phyloP scores from a whole-genome alignment of 192 early-diverging fungal species.

The Funneliformis mosseae region DNA sequence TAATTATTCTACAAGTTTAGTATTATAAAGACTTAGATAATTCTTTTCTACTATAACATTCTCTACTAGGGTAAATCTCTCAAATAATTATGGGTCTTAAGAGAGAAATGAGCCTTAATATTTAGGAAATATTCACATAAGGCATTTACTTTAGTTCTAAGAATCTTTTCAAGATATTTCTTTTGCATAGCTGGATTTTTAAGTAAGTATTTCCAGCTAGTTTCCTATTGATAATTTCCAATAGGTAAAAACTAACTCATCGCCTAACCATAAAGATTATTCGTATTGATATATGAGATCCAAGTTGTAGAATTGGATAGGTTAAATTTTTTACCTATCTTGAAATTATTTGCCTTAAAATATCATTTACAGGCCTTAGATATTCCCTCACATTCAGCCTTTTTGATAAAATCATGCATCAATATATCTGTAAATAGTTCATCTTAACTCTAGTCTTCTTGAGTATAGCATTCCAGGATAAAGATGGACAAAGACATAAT shows the following conservation, averaged over 20 bases:
- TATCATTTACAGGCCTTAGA: conserved; percentile 8
- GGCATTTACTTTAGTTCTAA: background rate
- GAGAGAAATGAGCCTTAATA: conserved; percentile 3
- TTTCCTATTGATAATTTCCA: conserved; percentile 9
- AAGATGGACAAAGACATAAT: background rate
- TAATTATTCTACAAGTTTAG: conserved; percentile 4
- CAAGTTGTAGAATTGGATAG: background rate
- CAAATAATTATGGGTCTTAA: conserved; percentile 11
- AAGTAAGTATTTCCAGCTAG: conserved; percentile 8
- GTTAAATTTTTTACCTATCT: background rate
- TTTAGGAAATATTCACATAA: conserved; percentile 2
- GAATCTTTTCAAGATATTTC: conserved; percentile 1
- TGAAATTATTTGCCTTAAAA: conserved; percentile 24
- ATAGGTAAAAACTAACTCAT: conserved; percentile 23
- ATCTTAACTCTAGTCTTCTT: background rate
- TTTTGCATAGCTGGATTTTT: conserved; percentile 10
- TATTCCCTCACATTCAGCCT: background rate
- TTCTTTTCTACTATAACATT: no score
- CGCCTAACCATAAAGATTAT: background rate
- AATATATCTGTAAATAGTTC: background rate
- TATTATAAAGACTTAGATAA: no score
- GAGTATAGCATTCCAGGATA: background rate
- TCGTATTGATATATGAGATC: no score
- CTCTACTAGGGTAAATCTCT: background rate
- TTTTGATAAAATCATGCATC: conserved; percentile 15